Base-by-base conservation (phyloP, 2,329 filamentous ascomycete species). In the Cercospora sp. region DNA sequence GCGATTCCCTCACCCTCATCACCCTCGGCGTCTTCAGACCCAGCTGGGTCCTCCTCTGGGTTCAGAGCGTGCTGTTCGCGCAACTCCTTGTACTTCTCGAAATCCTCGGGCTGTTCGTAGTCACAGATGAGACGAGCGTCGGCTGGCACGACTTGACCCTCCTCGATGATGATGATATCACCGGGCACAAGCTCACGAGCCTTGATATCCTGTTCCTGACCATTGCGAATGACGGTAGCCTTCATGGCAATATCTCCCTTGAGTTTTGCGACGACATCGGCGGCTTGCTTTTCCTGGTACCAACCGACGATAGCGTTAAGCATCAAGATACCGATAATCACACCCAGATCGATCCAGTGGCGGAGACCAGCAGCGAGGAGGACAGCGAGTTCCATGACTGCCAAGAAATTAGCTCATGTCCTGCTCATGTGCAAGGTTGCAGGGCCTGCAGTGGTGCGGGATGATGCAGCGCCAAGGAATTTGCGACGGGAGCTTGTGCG, bases 241-340 rank as follows among this genome's bases (percentile, higher is more conserved):
- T 88, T 90, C 88, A 92, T 90, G 75, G 90, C 90, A 77, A 93
- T 92, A 76, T 92, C 90, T 82, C 90, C 90, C 84, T 92, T 92
- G 70, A 92, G 82, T 71, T 84, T 87, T 66, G 90, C 90, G 75
- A 91, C 90, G 76, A 92, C 89, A 80, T 92, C 90, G 73, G 89
- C 90, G 75, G 90, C 90, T 81, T 92, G 90, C 84, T 92, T 92
- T 82, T 92, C 90, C 80, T 92, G 90, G 80, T 92, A 92, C 87
- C 90, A 92, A 84, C 90, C 90, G 79, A 92, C 90, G 71, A 89
- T 82, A 72, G 90, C 90, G 82, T 93, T 93, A 71, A 93, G 88
- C 77, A 89, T 75, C 65, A 93, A 83, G 80, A 93, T 92, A 84
- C 86, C 90, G 75, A 89, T 87, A 79, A 92, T 92, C 79, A 93